These are phyloP conservation scores for Cercospora canescens DNA, from an alignment of 2,329 filamentous ascomycete genomes.

Conservation along the genomic window DNA sequence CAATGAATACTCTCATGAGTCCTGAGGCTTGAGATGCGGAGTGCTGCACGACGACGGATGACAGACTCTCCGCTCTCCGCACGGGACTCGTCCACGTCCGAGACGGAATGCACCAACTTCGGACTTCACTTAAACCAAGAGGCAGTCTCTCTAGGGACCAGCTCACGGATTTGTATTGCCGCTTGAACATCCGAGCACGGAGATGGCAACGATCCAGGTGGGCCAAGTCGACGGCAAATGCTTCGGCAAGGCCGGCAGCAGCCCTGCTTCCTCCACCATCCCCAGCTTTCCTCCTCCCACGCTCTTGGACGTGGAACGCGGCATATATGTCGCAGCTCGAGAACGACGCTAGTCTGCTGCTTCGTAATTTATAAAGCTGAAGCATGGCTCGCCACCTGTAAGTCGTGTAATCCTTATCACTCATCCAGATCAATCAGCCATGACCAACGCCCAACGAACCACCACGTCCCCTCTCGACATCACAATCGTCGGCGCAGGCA, in stretches of 20 bases:
- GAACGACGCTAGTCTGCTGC: background rate
- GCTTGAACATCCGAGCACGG: background rate
- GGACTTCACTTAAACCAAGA: background rate
- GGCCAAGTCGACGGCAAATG: background rate
- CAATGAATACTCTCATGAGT: background rate
- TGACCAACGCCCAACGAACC: slow-evolving; percentile 19
- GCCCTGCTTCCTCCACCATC: background rate
- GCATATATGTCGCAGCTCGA: background rate
- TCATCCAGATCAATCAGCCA: background rate
- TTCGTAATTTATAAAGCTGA: background rate
- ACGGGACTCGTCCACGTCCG: background rate
- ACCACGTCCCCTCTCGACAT: slow-evolving; percentile 30
- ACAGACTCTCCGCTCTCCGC: background rate
- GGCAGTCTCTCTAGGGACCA: background rate
- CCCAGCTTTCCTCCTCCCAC: background rate
- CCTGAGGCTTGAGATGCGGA: background rate
- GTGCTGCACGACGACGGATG: background rate
- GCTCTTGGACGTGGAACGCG: background rate
- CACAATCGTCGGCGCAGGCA: slow-evolving; percentile 37
- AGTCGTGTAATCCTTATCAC: background rate
- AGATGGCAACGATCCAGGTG: background rate
- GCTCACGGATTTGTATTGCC: background rate
- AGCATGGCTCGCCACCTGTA: background rate
- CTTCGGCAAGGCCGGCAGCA: slow-evolving; percentile 1
- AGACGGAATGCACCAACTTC: background rate